Evolutionary conservation across 2,329 filamentous ascomycete species (phyloP).

Genomic region (Colletotrichum filicis): DNA sequence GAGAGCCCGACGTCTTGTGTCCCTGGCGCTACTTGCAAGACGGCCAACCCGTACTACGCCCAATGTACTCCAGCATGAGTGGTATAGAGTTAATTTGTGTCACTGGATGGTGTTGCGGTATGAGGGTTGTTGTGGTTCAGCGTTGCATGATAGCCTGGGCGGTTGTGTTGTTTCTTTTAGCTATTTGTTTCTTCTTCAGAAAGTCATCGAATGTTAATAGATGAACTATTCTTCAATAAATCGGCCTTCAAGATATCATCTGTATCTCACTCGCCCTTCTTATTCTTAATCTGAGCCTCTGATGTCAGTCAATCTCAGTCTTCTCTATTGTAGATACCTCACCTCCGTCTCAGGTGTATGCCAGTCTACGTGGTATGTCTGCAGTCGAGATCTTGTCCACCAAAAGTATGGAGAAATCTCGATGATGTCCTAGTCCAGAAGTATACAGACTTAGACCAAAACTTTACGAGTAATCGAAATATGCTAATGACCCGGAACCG

Average conservation of each 20-base stretch:
- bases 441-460: neutral
- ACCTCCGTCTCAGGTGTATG: too few species aligned
- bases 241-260: neutral
- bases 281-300: neutral
- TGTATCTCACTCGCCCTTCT: neutral
- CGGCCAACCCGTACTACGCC: constrained; percentile 20
- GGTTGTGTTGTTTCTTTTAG: neutral
- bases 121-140: neutral
- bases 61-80: constrained; percentile 19
- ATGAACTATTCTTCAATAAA: neutral
- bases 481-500: neutral
- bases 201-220: neutral
- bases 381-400: too few species aligned
- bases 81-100: neutral
- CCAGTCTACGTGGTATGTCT: too few species aligned
- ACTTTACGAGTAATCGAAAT: neutral
- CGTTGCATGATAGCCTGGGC: neutral
- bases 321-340: too few species aligned
- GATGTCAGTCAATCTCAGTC: neutral
- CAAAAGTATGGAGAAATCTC: neutral
- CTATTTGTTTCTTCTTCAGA: neutral
- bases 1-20: constrained; percentile 13
- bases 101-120: neutral
- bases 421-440: neutral
- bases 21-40: constrained; percentile 11